Evolutionary conservation across 495 filamentous ascomycete genomes (phyloP), one percentile per base, ranked within the genome.

Genomic region (Xylaria cubensis): DNA sequence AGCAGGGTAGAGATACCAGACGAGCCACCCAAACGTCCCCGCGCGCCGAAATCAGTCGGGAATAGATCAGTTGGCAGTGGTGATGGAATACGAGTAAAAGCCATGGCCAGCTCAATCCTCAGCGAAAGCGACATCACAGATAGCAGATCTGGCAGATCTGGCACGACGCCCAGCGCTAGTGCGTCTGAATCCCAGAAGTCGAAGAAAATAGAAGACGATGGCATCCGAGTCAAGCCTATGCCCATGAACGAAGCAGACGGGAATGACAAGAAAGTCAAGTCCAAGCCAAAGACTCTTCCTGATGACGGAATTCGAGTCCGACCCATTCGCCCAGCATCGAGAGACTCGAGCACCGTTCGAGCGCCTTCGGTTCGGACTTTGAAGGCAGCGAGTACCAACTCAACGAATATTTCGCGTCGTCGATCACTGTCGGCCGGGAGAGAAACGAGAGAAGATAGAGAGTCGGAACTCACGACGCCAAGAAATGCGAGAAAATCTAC

Each of bases 361-460:
- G 67, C 79, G 8, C 77, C 82, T 46, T 79, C 83, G 2, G 71
- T 78, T 41, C 73, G 74, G 8, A 74, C 75, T 41, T 81, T 79
- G 8, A 71, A 61, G 56, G 67, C 75, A 56, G 69, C 74, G 65
- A 80, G 75, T 68, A 67, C 70, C 53, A 73, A 74, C 34, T 53
- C 48, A 44, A 75, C 69, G 1, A 69, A 74, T 39, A 13, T 71
- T 46, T 68, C 68, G 64, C 76, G 76, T 29, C 77, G 75, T 15
- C 74, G 53, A 78, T 74, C 88, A 82, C 67, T 85, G 85, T 79
- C 79, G 82, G 73, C 87, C 80, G 64, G 86, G 80, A 79, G 88
- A 82, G 58, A 87, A 78, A 75, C 76, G 4, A 75, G 74, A 29
- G 79, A 82, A 65, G 79, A 84, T 8, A 44, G 72, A 4, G 81